Conservation (phyloP, 306 rosid species). For the Cucumis hystrix region DNA sequence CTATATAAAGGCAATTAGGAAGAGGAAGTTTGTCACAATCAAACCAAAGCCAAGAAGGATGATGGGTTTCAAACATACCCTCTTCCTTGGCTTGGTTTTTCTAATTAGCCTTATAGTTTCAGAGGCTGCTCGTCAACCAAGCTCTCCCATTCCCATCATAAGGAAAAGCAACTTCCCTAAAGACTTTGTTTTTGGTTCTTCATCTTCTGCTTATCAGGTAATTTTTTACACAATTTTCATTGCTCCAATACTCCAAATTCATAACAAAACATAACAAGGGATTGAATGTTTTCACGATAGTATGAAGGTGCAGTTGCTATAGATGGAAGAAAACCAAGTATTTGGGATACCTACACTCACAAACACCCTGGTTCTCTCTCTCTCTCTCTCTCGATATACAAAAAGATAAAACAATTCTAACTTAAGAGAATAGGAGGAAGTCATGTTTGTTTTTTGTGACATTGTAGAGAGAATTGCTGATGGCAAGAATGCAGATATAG, state of each 20-base stretch:
- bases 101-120: background rate
- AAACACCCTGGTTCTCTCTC: constrained; percentile 14
- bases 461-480: constrained; percentile 25
- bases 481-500: constrained; percentile 25
- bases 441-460: background rate
- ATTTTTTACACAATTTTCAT: no score
- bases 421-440: background rate
- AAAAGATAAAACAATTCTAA: background rate
- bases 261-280: no score
- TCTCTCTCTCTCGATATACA: no score
- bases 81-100: background rate
- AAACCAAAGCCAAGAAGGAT: background rate
- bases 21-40: background rate
- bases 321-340: background rate
- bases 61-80: background rate
- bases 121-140: background rate
- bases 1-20: background rate
- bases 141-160: background rate
- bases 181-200: constrained; percentile 14
- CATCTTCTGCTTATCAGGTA: constrained; percentile 20
- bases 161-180: constrained; percentile 8
- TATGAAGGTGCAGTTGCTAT: constrained; percentile 22
- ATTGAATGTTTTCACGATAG: background rate
- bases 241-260: no score
- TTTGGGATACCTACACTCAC: constrained; percentile 32